Conservation (phyloP, 352 stramenopile genomes). For the Pythium monospermum region DNA sequence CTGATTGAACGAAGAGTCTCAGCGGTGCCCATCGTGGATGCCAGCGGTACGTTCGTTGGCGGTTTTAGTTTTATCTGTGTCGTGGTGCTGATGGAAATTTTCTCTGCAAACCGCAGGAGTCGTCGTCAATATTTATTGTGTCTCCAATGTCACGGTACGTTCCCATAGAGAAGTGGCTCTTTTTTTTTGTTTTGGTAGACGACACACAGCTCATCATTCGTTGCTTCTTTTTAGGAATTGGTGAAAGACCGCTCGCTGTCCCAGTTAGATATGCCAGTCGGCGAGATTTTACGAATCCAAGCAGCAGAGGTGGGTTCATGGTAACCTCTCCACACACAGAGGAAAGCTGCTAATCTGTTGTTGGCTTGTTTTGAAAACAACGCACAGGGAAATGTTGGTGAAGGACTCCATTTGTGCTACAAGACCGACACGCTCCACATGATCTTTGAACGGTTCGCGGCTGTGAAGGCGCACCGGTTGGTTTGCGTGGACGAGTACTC, state of each 20-base stretch:
- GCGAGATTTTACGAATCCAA: conserved; percentile 83
- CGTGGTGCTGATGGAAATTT: not conserved
- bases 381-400: conserved; percentile 64
- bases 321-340: no score
- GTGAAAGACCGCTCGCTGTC: conserved; percentile 85
- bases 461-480: conserved; percentile 81
- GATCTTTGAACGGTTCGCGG: conserved; percentile 86
- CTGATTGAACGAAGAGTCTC: conserved; percentile 79
- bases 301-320: conserved; percentile 57
- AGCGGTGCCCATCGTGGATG: conserved; percentile 78
- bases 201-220: no score
- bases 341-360: no score
- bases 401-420: conserved; percentile 83
- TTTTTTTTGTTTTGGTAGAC: no score
- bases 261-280: conserved; percentile 86
- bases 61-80: conserved; percentile 1
- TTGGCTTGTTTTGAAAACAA: not conserved
- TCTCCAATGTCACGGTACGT: conserved; percentile 84
- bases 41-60: conserved; percentile 45
- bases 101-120: conserved; percentile 33
- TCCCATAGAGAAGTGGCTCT: no score
- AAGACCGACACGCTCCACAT: conserved; percentile 88
- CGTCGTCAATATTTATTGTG: conserved; percentile 91
- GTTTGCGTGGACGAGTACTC: conserved; percentile 84
- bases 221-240: conserved; percentile 43